Percentiles rank a stretch among this genome's conserved stretches.
Evolutionary conservation across 2,329 filamentous ascomycete genomes (phyloP).

Genomic region (Talaromyces piceae): DNA sequence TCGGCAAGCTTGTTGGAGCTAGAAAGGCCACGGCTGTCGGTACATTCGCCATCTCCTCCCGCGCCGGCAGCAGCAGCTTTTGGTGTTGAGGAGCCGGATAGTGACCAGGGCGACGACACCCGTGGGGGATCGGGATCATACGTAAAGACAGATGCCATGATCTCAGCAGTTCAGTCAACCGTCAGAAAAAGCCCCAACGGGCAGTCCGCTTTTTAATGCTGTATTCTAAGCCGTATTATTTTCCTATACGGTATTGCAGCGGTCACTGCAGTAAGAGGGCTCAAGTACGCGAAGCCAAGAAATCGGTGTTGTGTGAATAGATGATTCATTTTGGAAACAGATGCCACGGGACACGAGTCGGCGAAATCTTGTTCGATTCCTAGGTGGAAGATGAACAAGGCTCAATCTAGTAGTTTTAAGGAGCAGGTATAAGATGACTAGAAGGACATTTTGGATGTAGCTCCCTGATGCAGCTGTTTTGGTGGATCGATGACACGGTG

Average conservation of each 20-base stretch:
- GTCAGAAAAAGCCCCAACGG: too few relatives aligned
- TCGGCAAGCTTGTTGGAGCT: slow-evolving; percentile 38
- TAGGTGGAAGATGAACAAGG: background rate
- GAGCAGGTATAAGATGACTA: too few relatives aligned
- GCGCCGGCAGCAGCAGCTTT: slow-evolving; percentile 17
- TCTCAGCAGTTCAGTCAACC: background rate
- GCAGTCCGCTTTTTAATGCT: background rate
- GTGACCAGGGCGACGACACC: slow-evolving; percentile 85
- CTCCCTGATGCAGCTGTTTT: background rate
- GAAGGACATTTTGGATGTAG: background rate
- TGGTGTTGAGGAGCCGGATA: slow-evolving; percentile 42
- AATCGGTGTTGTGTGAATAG: slow-evolving; percentile 10
- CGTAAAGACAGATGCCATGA: slow-evolving; percentile 92
- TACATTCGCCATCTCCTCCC: background rate
- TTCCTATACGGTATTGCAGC: slow-evolving; percentile 7
- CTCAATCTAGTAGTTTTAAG: background rate
- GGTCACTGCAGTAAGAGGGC: slow-evolving; percentile 5
- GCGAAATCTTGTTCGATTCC: slow-evolving; percentile 1
- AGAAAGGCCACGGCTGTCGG: background rate
- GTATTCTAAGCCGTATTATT: slow-evolving; percentile 5
- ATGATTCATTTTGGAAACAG: slow-evolving; percentile 17
- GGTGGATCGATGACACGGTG: background rate
- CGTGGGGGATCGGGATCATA: slow-evolving; percentile 82
- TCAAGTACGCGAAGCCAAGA: slow-evolving; percentile 10
- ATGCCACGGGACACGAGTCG: background rate